Base-by-base conservation (phyloP, 768 basidiomycete species). In the Lentinula guzmanii region DNA sequence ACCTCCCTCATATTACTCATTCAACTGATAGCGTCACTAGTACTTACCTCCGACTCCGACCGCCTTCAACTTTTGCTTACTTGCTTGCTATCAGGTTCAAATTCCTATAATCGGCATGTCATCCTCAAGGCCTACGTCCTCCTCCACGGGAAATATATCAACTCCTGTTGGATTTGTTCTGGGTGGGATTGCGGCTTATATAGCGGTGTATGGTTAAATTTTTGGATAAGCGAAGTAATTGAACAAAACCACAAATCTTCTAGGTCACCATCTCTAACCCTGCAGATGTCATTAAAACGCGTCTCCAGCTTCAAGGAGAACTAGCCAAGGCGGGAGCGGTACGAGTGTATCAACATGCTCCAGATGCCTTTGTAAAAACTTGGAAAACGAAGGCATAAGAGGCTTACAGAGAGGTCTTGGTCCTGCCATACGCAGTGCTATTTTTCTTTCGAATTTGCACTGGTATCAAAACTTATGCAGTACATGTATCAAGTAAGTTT, bases 251-350 rank as follows among this genome's bases (percentile, higher is more conserved):
- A 24, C 24, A n/a, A 62, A 63, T 51, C 39, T 13, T 61, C 8
- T 66, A 92, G 90, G 89, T 92, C 54, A 90, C 90, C 8, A 75
- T 91, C 58, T 90, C 89, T 4, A 91, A 91, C 65, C 86, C 88
- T 10, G 87, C 86, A 4, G 89, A 89, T 66, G 93, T 95, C 24
- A 90, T 91, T 50, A 98, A 98, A 75, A 98, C 97, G 43, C 89
- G 96, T 60, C 76, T 99, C 55, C 97, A 99, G 72, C 82, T 99
- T 28, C 95, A 98, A 70, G 97, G 96, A 28, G 97, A 98, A 73
- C 84, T 99, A 9, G 86, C 90, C 39, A 93, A 89, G 69, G 81
- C 74, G 6, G 85, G 88, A 8, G 81, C 79, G 15, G 71, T 72
- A 65, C 91, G 86, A 69, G 91, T 98, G 2, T 99, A 99, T 77